Conservation (phyloP, 108 stramenopile genomes). For the Skeletonema menzelii region DNA sequence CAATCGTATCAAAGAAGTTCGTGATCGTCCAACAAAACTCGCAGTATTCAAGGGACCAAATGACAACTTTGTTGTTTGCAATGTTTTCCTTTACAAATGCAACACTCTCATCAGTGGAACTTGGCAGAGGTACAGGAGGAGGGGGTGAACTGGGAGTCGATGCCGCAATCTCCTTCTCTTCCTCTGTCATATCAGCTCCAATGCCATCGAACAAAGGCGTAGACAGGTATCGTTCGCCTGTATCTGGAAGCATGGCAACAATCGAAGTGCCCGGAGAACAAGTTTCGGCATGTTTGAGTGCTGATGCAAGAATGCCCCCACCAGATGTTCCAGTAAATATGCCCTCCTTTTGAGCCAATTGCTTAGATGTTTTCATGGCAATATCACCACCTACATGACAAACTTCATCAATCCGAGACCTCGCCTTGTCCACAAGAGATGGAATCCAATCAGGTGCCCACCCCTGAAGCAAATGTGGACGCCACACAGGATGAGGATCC, state of each 20-base stretch:
- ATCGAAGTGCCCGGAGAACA: constrained; percentile 47
- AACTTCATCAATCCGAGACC: constrained; percentile 31
- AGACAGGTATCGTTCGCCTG: constrained; percentile 69
- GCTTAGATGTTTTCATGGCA: constrained; percentile 48
- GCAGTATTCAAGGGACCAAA: constrained; percentile 77
- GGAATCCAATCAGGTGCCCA: constrained; percentile 77
- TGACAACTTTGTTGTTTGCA: constrained; percentile 63
- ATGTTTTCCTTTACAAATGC: constrained; percentile 73
- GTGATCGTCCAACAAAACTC: constrained; percentile 74
- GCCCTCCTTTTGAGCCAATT: constrained; percentile 67
- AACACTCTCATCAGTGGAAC: constrained; percentile 41
- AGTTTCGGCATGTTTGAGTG: constrained; percentile 58
- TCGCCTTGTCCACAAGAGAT: constrained; percentile 37
- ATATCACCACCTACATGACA: constrained; percentile 28
- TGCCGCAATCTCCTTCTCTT: constrained; percentile 50
- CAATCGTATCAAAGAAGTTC: constrained; percentile 54
- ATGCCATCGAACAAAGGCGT: constrained; percentile 72
- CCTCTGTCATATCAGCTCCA: constrained; percentile 70
- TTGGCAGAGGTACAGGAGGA: constrained; percentile 34
- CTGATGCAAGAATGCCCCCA: constrained; percentile 55
- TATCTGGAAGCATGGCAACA: constrained; percentile 64
- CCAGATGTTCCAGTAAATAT: constrained; percentile 66
- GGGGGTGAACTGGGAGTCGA: constrained; percentile 47
- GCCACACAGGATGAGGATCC: constrained; percentile 39
- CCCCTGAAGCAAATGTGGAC: constrained; percentile 43